Percentiles rank a stretch among this genome's conserved stretches.
Conservation (phyloP, 192 early-diverging fungal genomes). For the Entomortierella chlamydospora region DNA sequence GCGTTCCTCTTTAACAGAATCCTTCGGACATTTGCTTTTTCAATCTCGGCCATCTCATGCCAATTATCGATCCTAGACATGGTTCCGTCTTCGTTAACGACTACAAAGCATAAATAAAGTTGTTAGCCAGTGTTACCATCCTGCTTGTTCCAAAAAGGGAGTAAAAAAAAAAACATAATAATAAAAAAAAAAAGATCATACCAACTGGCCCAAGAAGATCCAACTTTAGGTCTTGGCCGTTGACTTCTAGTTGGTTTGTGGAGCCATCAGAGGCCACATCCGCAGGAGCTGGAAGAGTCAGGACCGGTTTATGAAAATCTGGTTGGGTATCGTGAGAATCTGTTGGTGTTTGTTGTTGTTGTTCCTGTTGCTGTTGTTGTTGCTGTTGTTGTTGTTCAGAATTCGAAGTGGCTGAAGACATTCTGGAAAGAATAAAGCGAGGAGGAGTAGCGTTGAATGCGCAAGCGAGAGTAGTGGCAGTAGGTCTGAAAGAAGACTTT, state of each 20-base stretch:
- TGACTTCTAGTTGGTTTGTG: conserved; percentile 43
- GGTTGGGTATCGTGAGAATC: too few species aligned
- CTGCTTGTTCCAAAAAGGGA: background rate
- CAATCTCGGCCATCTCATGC: conserved; percentile 65
- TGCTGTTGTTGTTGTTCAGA: conserved; percentile 1
- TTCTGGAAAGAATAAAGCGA: conserved; percentile 1
- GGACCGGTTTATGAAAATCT: conserved; percentile 20
- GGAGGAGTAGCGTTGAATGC: background rate
- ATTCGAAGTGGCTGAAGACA: conserved; percentile 14
- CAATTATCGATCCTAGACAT: conserved; percentile 66
- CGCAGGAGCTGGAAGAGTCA: conserved; percentile 58
- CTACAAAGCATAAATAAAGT: too few species aligned
- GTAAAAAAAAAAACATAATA: background rate
- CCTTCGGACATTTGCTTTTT: conserved; percentile 61
- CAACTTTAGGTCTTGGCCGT: conserved; percentile 56
- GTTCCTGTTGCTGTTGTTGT: conserved; percentile 6
- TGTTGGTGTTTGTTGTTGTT: background rate
- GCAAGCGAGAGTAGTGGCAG: background rate
- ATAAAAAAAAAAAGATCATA: conserved; percentile 19
- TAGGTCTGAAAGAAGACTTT: background rate
- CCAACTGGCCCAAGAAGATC: conserved; percentile 60
- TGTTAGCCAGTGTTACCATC: too few species aligned
- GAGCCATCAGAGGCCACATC: conserved; percentile 8
- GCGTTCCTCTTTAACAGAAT: conserved; percentile 62
- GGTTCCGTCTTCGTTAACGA: conserved; percentile 63